A percentile compares a stretch with the other conserved stretches of the same genome.
phyloP scores from a whole-genome alignment of 2,329 filamentous ascomycete genomes.

The Ophiostoma tasmaniense region DNA sequence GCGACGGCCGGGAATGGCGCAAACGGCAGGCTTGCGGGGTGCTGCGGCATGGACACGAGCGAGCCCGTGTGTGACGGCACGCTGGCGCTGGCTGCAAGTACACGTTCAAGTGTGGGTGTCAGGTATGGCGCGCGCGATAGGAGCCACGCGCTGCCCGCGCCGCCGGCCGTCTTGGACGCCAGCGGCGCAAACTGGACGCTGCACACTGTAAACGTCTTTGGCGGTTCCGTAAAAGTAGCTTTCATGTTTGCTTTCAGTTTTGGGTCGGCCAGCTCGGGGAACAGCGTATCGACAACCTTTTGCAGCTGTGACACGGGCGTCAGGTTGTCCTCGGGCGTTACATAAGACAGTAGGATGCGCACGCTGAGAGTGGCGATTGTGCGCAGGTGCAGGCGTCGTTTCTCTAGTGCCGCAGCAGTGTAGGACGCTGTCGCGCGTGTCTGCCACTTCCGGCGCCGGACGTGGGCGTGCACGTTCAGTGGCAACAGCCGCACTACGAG shows the following conservation, averaged over 20 bases:
- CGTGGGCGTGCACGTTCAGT: slow-evolving; percentile 19
- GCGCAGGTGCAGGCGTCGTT: slow-evolving; percentile 32
- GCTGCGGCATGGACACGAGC: background rate
- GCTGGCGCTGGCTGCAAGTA: slow-evolving; percentile 26
- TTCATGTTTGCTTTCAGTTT: background rate
- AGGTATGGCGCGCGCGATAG: slow-evolving; percentile 17
- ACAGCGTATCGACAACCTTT: slow-evolving; percentile 38
- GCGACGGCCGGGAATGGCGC: slow-evolving; percentile 18
- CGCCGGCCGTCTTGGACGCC: slow-evolving; percentile 23
- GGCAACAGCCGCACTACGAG: slow-evolving; percentile 38
- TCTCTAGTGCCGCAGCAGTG: slow-evolving; percentile 21
- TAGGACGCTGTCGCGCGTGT: background rate
- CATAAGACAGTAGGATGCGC: slow-evolving; percentile 41
- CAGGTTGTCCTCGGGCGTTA: slow-evolving; percentile 40
- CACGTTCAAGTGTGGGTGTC: slow-evolving; percentile 13
- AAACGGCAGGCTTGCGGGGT: background rate
- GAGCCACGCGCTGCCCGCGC: slow-evolving; percentile 26
- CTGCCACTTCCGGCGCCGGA: background rate
- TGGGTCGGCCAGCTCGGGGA: slow-evolving; percentile 35
- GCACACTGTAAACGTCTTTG: slow-evolving; percentile 37
- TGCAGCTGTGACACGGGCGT: slow-evolving; percentile 38
- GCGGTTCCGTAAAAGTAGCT: background rate
- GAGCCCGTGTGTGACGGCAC: slow-evolving; percentile 25
- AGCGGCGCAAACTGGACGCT: slow-evolving; percentile 40
- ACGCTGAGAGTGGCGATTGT: slow-evolving; percentile 39